Evolutionary conservation across 225 moss, liverwort and hornwort genomes (phyloP).

Genomic region (Sphagnum tenellum): DNA sequence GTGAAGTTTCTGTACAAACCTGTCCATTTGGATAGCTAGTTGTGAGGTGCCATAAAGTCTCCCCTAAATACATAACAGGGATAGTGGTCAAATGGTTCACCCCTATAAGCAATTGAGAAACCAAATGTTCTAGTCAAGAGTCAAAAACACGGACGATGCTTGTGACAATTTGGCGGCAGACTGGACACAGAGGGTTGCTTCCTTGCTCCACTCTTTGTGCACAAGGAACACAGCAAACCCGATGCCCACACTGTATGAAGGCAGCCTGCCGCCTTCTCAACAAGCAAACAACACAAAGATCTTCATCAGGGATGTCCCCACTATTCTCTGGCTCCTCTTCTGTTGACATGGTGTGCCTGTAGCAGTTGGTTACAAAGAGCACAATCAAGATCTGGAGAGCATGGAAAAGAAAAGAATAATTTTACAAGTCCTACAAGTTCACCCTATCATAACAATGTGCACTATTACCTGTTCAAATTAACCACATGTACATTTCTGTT

Average conservation of each 20-base stretch:
- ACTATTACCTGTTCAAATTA: not conserved
- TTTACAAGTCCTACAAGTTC: too few species aligned
- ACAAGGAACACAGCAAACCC: conserved; percentile 92
- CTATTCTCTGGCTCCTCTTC: conserved; percentile 76
- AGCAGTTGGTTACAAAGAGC: conserved; percentile 1
- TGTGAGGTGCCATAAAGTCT: too few species aligned
- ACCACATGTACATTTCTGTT: too few species aligned
- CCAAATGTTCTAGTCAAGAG: conserved; percentile 5
- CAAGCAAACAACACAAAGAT: conserved; percentile 86
- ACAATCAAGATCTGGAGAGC: not conserved
- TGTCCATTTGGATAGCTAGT: too few species aligned
- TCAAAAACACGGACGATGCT: conserved; percentile 58
- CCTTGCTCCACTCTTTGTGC: conserved; percentile 90
- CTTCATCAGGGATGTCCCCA: conserved; percentile 79
- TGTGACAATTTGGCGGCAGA: conserved; percentile 68
- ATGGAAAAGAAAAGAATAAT: not conserved
- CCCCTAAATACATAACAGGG: too few species aligned
- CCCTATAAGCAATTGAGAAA: not conserved
- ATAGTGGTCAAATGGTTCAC: too few species aligned
- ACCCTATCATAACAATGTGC: not conserved
- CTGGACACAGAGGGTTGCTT: conserved; percentile 72
- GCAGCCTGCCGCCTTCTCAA: conserved; percentile 83
- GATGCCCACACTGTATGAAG: conserved; percentile 89
- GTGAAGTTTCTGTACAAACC: too few species aligned
- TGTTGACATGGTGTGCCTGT: conserved; percentile 50